Conservation (phyloP, 2,329 filamentous ascomycete genomes). For the Colletotrichum cordylinicola region DNA sequence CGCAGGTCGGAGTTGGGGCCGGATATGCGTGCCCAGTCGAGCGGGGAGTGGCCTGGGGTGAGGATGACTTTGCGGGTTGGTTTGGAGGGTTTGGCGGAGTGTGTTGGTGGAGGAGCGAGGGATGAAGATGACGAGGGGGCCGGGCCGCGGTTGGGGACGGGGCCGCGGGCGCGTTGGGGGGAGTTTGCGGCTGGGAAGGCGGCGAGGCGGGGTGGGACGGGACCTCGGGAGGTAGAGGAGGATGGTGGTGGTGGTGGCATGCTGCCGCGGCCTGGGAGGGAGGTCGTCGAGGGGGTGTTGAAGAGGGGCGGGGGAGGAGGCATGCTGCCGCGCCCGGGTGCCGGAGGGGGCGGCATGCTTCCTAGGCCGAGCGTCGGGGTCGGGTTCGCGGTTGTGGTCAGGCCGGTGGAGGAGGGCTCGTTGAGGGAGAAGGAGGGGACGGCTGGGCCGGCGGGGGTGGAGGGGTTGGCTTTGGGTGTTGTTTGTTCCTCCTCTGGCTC, state of each 20-base stretch:
- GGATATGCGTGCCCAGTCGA: slow-evolving; percentile 91
- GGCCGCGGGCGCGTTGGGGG: slow-evolving; percentile 28
- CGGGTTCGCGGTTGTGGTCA: slow-evolving; percentile 23
- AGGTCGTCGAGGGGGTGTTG: not conserved
- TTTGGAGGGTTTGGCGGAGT: slow-evolving; percentile 56
- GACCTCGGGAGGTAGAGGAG: slow-evolving; percentile 27
- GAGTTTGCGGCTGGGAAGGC: slow-evolving; percentile 23
- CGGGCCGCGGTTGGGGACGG: slow-evolving; percentile 41
- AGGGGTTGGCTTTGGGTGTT: slow-evolving; percentile 55
- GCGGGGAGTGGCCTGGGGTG: slow-evolving; percentile 88
- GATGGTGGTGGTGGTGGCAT: slow-evolving; percentile 41
- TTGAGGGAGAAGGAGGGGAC: slow-evolving; percentile 54
- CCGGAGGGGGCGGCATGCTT: slow-evolving; percentile 22
- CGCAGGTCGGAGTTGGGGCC: slow-evolving; percentile 71
- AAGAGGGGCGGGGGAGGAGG: slow-evolving; percentile 14
- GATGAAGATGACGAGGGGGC: slow-evolving; percentile 35
- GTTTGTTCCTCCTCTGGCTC: slow-evolving; percentile 46
- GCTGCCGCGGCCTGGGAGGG: not conserved
- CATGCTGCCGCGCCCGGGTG: slow-evolving; percentile 19
- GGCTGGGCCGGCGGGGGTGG: slow-evolving; percentile 25
- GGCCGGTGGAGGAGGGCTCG: slow-evolving; percentile 18
- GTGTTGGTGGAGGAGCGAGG: slow-evolving; percentile 62
- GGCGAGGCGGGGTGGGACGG: slow-evolving; percentile 16
- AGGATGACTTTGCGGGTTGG: slow-evolving; percentile 77
- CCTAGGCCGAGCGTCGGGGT: not conserved